These are phyloP conservation scores for Escovopsis weberi DNA, from an alignment of 2,329 filamentous ascomycete genomes.

Conservation along the genomic window DNA sequence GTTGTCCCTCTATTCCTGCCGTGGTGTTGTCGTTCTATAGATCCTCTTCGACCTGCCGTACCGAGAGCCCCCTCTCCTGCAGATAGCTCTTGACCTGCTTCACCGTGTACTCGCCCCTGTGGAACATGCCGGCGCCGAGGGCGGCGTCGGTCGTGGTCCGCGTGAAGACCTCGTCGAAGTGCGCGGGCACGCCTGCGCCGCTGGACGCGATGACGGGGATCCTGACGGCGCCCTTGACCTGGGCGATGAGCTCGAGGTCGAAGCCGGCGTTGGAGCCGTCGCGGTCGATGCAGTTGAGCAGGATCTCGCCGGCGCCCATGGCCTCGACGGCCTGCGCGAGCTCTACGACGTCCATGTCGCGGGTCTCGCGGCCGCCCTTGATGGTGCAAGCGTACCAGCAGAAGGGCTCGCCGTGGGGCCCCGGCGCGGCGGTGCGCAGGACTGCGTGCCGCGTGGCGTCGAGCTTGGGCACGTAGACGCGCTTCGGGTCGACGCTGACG, in stretches of 20 bases:
- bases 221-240: slow-evolving; percentile 73
- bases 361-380: slow-evolving; percentile 86
- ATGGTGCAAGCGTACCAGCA: slow-evolving; percentile 99
- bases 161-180: slow-evolving; percentile 84
- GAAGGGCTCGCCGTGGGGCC: slow-evolving; percentile 61
- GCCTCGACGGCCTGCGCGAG: slow-evolving; percentile 80
- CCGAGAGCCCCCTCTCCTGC: slow-evolving; percentile 52
- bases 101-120: slow-evolving; percentile 88
- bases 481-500: slow-evolving; percentile 84
- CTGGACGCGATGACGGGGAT: slow-evolving; percentile 95
- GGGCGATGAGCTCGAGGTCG: slow-evolving; percentile 77
- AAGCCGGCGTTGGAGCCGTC: slow-evolving; percentile 93
- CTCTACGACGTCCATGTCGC: slow-evolving; percentile 84
- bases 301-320: slow-evolving; percentile 87
- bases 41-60: slow-evolving; percentile 62
- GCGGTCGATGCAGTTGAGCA: slow-evolving; percentile 95
- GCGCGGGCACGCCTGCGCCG: slow-evolving; percentile 72
- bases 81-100: slow-evolving; percentile 83
- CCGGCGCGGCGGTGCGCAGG: slow-evolving; percentile 53
- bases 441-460: slow-evolving; percentile 61
- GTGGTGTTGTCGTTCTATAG: background rate
- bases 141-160: slow-evolving; percentile 82
- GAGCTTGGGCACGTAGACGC: slow-evolving; percentile 66
- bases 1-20: background rate
- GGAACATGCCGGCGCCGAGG: slow-evolving; percentile 93